Evolutionary conservation across 1,284 basidiomycete genomes (phyloP), one percentile per base, ranked within the genome.

Genomic region (Marasmius fiardii): DNA sequence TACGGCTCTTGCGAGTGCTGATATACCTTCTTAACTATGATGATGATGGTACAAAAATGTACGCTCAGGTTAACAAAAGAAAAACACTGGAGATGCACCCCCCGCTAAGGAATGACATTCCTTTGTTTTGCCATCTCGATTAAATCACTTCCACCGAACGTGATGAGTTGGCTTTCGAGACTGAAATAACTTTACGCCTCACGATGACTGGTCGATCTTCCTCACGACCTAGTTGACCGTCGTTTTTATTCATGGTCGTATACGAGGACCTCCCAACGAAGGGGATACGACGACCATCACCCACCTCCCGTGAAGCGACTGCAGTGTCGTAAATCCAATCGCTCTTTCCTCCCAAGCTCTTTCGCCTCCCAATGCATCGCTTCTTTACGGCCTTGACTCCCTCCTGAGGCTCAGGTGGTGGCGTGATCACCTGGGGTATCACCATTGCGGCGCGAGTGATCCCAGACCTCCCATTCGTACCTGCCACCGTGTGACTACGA

Each of bases 271-370:
- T 34, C 23, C 33, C 45, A 2, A 39, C 8, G 26, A 24, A 20
- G 26, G 43, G 45, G 34, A 23, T 23, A 8, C 53, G 41, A 16
- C 24, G 37, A 14, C 53, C 43, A 0, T 64, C 62, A 2, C 63
- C 56, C 12, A 60, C 59, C 44, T 80, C 80, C 7, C 69, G 60
- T 6, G 73, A 74, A 16, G 81, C 76, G 26, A 77, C 66, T 2
- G 73, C 73, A 2, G 77, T 74, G 43, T 79, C 73, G 61, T 83
- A 84, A 10, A 79, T 70, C 82, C 82, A 83, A 7, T 66, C 65
- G 4, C 69, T 68, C 20, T 24, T 56, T 20, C 58, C 62, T 16
- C 62, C 64, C 1, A 44, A 55, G 31, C 69, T 53, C 61, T 77
- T 80, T 57, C 79, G 74, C 51, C 81, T 68, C 12, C 80, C 77